Evolutionary conservation across 2,329 filamentous ascomycete species (phyloP), one percentile per base, ranked within the genome.

Genomic region (Cladosporium sphaerospermum): DNA sequence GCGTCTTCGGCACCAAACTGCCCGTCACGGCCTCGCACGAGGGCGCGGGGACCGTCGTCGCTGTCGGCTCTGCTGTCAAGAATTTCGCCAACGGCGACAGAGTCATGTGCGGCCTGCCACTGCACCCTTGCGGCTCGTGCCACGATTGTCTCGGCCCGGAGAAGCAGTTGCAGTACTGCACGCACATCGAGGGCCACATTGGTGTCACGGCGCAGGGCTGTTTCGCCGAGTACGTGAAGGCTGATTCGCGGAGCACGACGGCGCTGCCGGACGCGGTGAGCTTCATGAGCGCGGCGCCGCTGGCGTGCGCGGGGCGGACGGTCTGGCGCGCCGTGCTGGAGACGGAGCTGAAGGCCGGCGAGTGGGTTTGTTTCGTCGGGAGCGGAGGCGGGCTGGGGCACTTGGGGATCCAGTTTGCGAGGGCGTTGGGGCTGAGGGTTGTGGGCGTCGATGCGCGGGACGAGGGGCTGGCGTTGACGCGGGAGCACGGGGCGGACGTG

Each of bases 21-120:
- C 80, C 81, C 0, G 71, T 73, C 53, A 82, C 73, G 8, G 78
- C 71, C 6, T 83, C 78, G 0, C 80, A 82, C 62, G 80, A 84
- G 65, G 79, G 78, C 14, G 68, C 77, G 13, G 80, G 79, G 14
- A 80, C 79, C 14, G 73, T 83, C 47, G 75, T 75, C 7, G 71
- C 73, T 1, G 55, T 75, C 3, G 79, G 80, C 2, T 53, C 61
- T 1, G 59, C 65, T 0, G 74, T 76, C 7, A 52, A 58, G 9
- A 61, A 61, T 11, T 78, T 81, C 64, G 61, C 67, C n/a, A 50
- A 66, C 2, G 80, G 80, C 46, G 76, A 81, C 57, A 69, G 78
- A 28, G 76, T 83, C 46, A 79, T 84, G 73, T 78, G 75, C 51
- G 78, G 77, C 13, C 65, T 83, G 10, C 74, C 74, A 0, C 71